Evolutionary conservation across 768 basidiomycete species (phyloP).

Genomic region (Mycena vitilis): DNA sequence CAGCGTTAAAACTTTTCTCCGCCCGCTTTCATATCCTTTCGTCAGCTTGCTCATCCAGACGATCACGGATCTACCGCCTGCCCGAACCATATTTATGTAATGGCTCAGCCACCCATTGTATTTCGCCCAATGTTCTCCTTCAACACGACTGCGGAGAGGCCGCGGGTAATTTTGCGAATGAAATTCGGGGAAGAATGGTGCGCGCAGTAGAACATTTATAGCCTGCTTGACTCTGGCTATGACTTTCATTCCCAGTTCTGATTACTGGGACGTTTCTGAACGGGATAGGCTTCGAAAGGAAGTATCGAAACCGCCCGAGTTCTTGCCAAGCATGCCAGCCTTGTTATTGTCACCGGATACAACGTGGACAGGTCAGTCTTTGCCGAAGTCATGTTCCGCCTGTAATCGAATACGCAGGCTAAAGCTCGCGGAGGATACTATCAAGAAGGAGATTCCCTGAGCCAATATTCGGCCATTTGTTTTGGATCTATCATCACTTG

Average conservation of each 20-base stretch:
- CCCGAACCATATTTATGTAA: too few relatives aligned
- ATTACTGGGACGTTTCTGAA: constrained; percentile 16
- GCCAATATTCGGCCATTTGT: constrained; percentile 4
- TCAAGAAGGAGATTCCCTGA: constrained; percentile 15
- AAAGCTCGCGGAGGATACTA: constrained; percentile 10
- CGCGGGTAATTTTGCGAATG: not conserved
- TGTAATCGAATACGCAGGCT: not conserved
- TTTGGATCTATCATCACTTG: constrained; percentile 17
- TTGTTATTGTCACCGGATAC: not conserved
- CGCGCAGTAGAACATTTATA: too few relatives aligned
- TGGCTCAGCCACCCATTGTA: not conserved
- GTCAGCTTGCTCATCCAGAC: too few relatives aligned
- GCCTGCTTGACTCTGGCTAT: not conserved
- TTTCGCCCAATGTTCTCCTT: not conserved
- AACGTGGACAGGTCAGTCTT: not conserved
- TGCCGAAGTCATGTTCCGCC: not conserved
- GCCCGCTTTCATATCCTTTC: too few relatives aligned
- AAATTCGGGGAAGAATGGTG: constrained; percentile 19
- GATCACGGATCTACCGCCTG: too few relatives aligned
- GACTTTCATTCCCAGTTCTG: constrained; percentile 1
- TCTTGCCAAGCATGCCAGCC: constrained; percentile 9
- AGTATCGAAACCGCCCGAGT: constrained; percentile 14
- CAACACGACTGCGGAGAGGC: constrained; percentile 10
- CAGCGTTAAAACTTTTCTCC: too few relatives aligned
- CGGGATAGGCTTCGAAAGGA: constrained; percentile 23